phyloP scores from a whole-genome alignment of 2,329 filamentous ascomycete species.

The Trichoderma aggressivum region DNA sequence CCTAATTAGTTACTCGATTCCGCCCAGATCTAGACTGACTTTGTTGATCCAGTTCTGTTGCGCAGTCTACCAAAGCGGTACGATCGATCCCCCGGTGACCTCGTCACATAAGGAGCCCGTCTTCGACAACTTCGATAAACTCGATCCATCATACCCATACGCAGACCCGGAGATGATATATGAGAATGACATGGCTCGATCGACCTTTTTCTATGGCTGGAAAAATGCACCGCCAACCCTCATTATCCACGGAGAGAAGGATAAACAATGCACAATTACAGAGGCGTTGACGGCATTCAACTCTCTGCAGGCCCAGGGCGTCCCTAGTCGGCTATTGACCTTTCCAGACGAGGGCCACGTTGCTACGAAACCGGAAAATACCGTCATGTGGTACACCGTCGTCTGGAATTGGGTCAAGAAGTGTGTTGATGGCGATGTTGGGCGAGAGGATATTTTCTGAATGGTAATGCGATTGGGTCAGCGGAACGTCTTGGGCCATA shows the following conservation, averaged over 20 bases:
- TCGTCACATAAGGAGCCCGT: conserved; percentile 25
- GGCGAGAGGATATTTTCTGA: conserved; percentile 19
- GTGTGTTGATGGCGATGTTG: conserved; percentile 32
- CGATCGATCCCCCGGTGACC: conserved; percentile 32
- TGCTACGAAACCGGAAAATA: conserved; percentile 67
- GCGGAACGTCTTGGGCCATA: not conserved
- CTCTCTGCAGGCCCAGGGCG: conserved; percentile 62
- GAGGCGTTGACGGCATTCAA: conserved; percentile 69
- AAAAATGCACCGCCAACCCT: conserved; percentile 60
- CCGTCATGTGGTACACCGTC: conserved; percentile 63
- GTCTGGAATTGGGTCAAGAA: conserved; percentile 66
- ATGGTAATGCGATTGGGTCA: not conserved
- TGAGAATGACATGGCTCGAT: not conserved
- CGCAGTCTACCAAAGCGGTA: conserved; percentile 48
- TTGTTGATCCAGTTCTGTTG: conserved; percentile 23
- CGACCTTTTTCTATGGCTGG: conserved; percentile 52
- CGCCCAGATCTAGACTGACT: not conserved
- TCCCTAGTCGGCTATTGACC: conserved; percentile 66
- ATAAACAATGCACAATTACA: conserved; percentile 53
- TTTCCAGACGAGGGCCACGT: conserved; percentile 74
- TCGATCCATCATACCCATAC: conserved; percentile 41
- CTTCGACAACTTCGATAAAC: conserved; percentile 35
- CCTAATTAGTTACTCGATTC: not conserved
- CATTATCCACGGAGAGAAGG: conserved; percentile 67
- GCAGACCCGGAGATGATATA: not conserved